Evolutionary conservation across 1,284 basidiomycete species (phyloP), one percentile per base, ranked within the genome.

Genomic region (Xerocomus amazonicus): DNA sequence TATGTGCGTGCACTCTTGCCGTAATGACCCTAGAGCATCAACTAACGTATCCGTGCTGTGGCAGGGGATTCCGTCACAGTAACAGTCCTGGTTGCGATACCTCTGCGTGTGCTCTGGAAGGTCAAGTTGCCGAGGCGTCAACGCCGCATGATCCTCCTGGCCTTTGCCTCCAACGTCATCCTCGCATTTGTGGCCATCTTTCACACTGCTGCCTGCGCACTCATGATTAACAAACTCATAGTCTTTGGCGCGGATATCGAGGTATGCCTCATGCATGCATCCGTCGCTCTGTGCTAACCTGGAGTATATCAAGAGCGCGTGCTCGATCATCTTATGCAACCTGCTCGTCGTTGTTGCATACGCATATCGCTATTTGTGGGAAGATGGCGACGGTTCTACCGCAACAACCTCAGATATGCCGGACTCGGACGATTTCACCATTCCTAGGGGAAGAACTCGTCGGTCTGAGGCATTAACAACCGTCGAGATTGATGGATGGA

Each of bases 261-360:
- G 34, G 55, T 53, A 29, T 17, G n/a, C 33, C 19, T 26, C 19
- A n/a, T 16, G 2, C 23, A 14, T 17, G 19, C 6, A 6, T 6
- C 8, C 13, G 9, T 7, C 27, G 6, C 17, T 44, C n/a, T 14
- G 16, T 29, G 3, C 26, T 49, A 13, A 27, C 9, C 10, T 2
- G 7, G 7, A 12, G 9, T 7, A n/a, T 10, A 8, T 4, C 13
- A 32, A 58, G 56, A 29, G 43, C 8, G 43, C 43, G 10, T 27
- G 43, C 9, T 52, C 47, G 4, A 47, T 55, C 17, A 50, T 60
- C 12, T 33, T 62, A n/a, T 61, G 60, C 48, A 59, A 62, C 31
- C 33, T 60, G 8, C 43, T 60, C 8, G 60, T 60, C 6, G 51
- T 62, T 27, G 60, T 61, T 32, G 60, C 58, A 2, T 60, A 28